Evolutionary conservation across 176 grass and related monocot genomes (phyloP).

Genomic region (Oryza glumipatula): DNA sequence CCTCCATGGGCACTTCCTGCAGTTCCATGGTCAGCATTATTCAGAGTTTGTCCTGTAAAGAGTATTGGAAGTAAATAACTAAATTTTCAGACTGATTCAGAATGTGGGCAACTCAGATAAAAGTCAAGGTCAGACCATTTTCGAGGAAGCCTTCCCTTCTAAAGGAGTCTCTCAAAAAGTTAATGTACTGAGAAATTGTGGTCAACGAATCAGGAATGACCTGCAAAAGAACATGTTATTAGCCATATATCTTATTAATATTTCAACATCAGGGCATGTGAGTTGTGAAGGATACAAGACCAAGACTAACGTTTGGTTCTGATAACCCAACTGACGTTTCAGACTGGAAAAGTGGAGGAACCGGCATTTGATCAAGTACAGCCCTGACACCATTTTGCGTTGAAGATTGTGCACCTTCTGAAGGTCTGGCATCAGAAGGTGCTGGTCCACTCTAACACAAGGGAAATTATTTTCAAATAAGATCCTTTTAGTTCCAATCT

Average conservation of each 20-base stretch:
- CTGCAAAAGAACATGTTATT: constrained; percentile 51
- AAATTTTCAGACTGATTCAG: constrained; percentile 30
- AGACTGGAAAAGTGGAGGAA: constrained; percentile 54
- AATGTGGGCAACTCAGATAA: constrained; percentile 17
- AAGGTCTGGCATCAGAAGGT: constrained; percentile 52
- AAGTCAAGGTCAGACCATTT: constrained; percentile 54
- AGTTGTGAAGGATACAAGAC: constrained; percentile 27
- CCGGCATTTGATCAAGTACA: constrained; percentile 69
- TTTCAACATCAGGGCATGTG: constrained; percentile 11
- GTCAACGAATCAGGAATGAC: constrained; percentile 90
- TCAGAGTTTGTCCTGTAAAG: constrained; percentile 43
- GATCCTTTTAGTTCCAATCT: constrained; percentile 34
- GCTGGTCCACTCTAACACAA: constrained; percentile 51
- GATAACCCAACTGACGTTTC: constrained; percentile 52
- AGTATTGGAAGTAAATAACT: constrained; percentile 27
- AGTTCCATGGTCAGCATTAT: constrained; percentile 37
- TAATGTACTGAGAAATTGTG: constrained; percentile 85
- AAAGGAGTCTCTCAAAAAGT: constrained; percentile 85
- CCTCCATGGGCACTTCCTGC: constrained; percentile 39
- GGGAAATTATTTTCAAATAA: constrained; percentile 46
- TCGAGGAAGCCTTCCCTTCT: constrained; percentile 70
- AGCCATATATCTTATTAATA: constrained; percentile 11
- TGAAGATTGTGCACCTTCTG: constrained; percentile 52
- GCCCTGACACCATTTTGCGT: constrained; percentile 58
- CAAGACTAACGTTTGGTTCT: constrained; percentile 76